Conservation (phyloP, 225 moss, liverwort and hornwort genomes). For the Pleurozium schreberi region DNA sequence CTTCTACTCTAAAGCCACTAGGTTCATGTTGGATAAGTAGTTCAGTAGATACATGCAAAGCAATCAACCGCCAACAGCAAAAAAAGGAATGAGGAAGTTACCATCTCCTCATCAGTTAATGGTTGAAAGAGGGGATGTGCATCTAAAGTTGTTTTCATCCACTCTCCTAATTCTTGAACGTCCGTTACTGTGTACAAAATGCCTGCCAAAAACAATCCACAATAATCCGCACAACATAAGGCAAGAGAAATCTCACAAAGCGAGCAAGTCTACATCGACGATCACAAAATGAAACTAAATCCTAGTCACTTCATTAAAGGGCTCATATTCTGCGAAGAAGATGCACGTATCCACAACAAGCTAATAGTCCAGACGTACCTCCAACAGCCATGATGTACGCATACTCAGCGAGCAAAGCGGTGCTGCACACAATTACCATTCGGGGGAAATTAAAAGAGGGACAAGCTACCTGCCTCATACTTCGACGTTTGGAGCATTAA, state of each 20-base stretch:
- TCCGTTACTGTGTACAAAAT: constrained; percentile 92
- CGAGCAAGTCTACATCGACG: background rate
- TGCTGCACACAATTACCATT: constrained; percentile 46
- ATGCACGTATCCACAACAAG: background rate
- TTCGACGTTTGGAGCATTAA: background rate
- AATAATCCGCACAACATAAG: background rate
- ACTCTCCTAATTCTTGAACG: constrained; percentile 86
- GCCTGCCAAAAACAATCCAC: constrained; percentile 39
- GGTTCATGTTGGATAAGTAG: background rate
- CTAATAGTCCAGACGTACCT: constrained; percentile 35
- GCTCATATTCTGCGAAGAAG: background rate
- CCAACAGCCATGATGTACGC: constrained; percentile 82
- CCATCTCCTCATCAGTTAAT: constrained; percentile 65
- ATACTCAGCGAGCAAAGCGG: constrained; percentile 91
- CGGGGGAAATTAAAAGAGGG: background rate
- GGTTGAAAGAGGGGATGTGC: constrained; percentile 81
- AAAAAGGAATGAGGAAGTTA: background rate
- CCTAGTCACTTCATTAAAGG: background rate
- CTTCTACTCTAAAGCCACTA: background rate
- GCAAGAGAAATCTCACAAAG: background rate
- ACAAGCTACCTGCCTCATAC: background rate
- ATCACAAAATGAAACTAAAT: background rate
- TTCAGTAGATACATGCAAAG: background rate
- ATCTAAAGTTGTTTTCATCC: constrained; percentile 82
- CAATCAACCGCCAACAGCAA: background rate